These are phyloP conservation scores for Chloris gayana DNA, from an alignment of 176 grass and related monocot species.

Conservation along the genomic window DNA sequence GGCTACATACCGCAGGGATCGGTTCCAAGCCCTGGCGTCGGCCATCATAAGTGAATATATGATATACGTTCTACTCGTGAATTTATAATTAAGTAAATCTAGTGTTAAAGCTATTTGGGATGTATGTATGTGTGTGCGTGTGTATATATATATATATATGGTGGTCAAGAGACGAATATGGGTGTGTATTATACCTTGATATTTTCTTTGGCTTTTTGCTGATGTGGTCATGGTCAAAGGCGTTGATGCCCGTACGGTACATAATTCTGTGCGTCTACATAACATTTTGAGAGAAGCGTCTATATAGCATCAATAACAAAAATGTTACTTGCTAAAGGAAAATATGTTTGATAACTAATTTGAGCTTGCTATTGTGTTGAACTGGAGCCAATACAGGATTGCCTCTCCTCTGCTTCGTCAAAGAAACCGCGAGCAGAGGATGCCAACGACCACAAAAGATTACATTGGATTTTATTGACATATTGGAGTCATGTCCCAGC, in stretches of 20 bases:
- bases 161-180: not conserved
- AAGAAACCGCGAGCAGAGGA: not conserved
- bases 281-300: too few species aligned
- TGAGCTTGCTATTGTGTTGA: not conserved
- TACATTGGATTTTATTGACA: not conserved
- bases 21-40: slow-evolving; percentile 46
- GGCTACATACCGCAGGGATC: slow-evolving; percentile 29
- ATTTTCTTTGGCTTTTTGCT: not conserved
- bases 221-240: not conserved
- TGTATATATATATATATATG: too few species aligned
- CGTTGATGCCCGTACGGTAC: not conserved
- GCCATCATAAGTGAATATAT: slow-evolving; percentile 34
- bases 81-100: too few species aligned
- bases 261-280: not conserved
- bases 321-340: not conserved
- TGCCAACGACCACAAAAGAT: not conserved
- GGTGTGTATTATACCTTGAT: not conserved
- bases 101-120: not conserved
- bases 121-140: not conserved
- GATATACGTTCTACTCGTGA: too few species aligned
- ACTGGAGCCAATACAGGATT: not conserved
- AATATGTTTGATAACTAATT: not conserved
- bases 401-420: too few species aligned
- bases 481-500: not conserved
- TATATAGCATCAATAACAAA: not conserved